Percentiles rank a stretch among this genome's conserved stretches.
These are phyloP conservation scores for Jatropha podagrica DNA, from an alignment of 441 rosid species.

Conservation along the genomic window DNA sequence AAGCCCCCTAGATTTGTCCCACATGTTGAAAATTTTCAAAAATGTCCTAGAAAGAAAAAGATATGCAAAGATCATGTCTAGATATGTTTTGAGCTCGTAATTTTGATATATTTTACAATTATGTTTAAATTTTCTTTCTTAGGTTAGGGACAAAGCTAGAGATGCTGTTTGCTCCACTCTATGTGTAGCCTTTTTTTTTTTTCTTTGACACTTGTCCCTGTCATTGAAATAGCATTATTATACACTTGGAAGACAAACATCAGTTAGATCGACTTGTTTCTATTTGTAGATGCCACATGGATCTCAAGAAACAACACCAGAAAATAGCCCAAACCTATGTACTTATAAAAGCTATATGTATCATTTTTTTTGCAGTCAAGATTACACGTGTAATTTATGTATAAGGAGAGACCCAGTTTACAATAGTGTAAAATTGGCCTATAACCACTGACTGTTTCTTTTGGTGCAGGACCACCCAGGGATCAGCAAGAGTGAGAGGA, in stretches of 20 bases:
- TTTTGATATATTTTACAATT: background rate
- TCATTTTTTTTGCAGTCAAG: background rate
- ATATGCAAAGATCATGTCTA: background rate
- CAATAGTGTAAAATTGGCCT: background rate
- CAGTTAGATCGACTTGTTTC: background rate
- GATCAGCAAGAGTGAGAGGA: constrained; percentile 71
- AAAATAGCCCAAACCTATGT: background rate
- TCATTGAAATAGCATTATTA: background rate
- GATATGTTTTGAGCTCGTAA: background rate
- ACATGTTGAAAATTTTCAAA: background rate
- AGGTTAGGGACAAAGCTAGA: background rate
- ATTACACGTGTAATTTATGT: background rate
- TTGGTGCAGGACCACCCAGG: constrained; percentile 66
- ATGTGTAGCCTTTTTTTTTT: background rate
- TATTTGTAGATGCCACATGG: background rate
- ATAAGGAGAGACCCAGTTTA: background rate
- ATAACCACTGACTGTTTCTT: background rate
- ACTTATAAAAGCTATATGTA: background rate
- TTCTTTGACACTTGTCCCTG: background rate
- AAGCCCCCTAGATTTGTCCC: no score
- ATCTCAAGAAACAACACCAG: background rate
- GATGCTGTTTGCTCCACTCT: background rate
- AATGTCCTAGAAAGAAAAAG: background rate
- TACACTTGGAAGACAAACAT: background rate
- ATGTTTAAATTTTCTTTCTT: background rate